Evolutionary conservation across 2,329 filamentous ascomycete genomes (phyloP).

Genomic region (Nemania sp.): DNA sequence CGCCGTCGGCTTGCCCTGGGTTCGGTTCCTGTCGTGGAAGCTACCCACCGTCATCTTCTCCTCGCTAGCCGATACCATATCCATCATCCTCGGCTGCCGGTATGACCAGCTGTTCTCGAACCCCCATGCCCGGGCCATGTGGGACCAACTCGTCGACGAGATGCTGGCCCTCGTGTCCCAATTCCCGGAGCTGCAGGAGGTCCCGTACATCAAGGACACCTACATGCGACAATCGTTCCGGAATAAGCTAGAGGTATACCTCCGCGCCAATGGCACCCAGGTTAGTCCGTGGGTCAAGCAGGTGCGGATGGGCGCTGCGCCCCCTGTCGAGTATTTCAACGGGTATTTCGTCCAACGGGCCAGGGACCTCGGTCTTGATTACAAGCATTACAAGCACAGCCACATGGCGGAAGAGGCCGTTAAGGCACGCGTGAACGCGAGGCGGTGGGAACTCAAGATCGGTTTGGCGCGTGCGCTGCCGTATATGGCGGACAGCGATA

Average conservation of each 20-base stretch:
- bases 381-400: constrained; percentile 77
- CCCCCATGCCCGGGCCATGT: constrained; percentile 71
- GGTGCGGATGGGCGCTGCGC: constrained; percentile 69
- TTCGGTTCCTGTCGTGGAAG: constrained; percentile 77
- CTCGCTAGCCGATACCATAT: constrained; percentile 83
- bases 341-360: constrained; percentile 86
- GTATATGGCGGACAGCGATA: constrained; percentile 47
- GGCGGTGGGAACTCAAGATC: constrained; percentile 49
- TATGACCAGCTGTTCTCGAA: constrained; percentile 80
- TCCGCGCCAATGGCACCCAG: constrained; percentile 67
- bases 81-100: constrained; percentile 79
- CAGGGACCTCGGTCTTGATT: constrained; percentile 75
- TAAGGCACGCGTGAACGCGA: constrained; percentile 70
- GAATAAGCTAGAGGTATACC: constrained; percentile 67
- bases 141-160: constrained; percentile 79
- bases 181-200: constrained; percentile 78
- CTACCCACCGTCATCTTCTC: constrained; percentile 83
- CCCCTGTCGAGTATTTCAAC: constrained; percentile 87
- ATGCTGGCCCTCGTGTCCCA: constrained; percentile 76
- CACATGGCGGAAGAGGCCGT: constrained; percentile 79
- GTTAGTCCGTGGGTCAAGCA: constrained; percentile 77
- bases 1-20: constrained; percentile 68
- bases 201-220: constrained; percentile 66
- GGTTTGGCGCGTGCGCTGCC: constrained; percentile 42
- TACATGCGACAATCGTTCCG: constrained; percentile 72